Evolutionary conservation across 2,329 filamentous ascomycete species (phyloP).

Genomic region (Dothidotthia symphoricarpi): DNA sequence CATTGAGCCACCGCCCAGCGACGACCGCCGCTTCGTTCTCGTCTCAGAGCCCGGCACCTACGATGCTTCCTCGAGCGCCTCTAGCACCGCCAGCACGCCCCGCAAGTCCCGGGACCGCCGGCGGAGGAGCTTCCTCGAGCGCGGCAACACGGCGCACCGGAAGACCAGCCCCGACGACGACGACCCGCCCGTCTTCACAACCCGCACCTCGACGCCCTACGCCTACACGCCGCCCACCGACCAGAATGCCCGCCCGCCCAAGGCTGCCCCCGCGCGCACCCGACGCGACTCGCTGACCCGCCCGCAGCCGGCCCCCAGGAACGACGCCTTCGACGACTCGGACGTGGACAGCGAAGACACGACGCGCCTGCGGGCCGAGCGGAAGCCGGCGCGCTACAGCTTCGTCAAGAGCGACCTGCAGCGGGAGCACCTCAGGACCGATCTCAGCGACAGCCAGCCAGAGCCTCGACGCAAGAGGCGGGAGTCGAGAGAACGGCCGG

Average conservation of each 20-base stretch:
- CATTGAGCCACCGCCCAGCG: conserved; percentile 51
- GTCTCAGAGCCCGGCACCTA: conserved; percentile 41
- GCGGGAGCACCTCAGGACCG: conserved; percentile 34
- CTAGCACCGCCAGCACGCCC: too few species aligned
- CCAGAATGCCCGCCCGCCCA: conserved; percentile 28
- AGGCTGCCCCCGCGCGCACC: conserved; percentile 25
- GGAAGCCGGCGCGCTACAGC: conserved; percentile 41
- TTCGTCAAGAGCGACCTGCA: conserved; percentile 41
- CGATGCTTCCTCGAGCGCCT: conserved; percentile 2
- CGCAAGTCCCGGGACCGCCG: conserved; percentile 13
- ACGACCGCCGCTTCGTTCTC: conserved; percentile 65
- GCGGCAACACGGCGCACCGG: conserved; percentile 34
- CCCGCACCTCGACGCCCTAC: conserved; percentile 48
- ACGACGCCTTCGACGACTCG: conserved; percentile 32
- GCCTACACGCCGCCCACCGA: conserved; percentile 41
- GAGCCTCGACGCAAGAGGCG: conserved; percentile 16
- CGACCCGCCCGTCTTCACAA: conserved; percentile 42
- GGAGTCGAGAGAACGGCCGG: conserved; percentile 17
- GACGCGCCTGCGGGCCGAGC: conserved; percentile 26
- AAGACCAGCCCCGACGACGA: conserved; percentile 33
- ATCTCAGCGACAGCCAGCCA: conserved; percentile 21
- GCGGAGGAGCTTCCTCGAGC: conserved; percentile 37
- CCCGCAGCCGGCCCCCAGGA: conserved; percentile 15
- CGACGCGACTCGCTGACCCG: conserved; percentile 23
- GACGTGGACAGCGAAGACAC: conserved; percentile 31